Evolutionary conservation across 2,329 filamentous ascomycete genomes (phyloP), one percentile per base, ranked within the genome.

Genomic region (Elsinoe arachidis): DNA sequence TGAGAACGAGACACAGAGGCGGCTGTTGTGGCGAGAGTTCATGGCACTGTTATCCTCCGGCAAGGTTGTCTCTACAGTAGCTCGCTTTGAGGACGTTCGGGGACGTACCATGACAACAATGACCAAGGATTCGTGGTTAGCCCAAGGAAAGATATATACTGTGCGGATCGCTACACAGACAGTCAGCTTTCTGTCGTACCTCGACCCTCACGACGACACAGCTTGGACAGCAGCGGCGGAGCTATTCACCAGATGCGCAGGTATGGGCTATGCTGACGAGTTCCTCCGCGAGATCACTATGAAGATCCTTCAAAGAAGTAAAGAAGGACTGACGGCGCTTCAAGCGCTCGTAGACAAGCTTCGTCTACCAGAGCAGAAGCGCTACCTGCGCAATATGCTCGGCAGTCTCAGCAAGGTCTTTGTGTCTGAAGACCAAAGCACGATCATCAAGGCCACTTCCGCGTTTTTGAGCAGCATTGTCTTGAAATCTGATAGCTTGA

Each of bases 241-340:
- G 46, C 63, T 84, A 5, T 71, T 75, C 17, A 75, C 80, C 2
- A 84, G 85, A 61, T 77, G 82, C 1, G 73, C 92, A 59, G 84
- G 80, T 30, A 70, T 96, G 30, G 89, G 88, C 2, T 89, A 93
- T 70, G 75, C 79, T 55, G 85, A 88, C 87, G 41, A 37, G 2
- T 23, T 47, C n/a, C 7, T 47, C 2, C 44, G 26, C 26, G 26
- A 37, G 12, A 21, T 14, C 12, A 9, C 34, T 14, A n/a, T 46
- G 17, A 9, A 10, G 37, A 14, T 21, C 15, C 14, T 21, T 12
- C 14, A 26, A n/a, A 4, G 3, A 10, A 30, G 54, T 30, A 15
- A 34, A 26, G 34, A 47, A 12, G 17, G 33, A 9, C 10, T 56
- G 11, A 7, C 6, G 9, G 14, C 5, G 6, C 12, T 61, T 14